Base-by-base conservation (phyloP, 371 early-diverging fungal genomes). In the Mucor racemosus region DNA sequence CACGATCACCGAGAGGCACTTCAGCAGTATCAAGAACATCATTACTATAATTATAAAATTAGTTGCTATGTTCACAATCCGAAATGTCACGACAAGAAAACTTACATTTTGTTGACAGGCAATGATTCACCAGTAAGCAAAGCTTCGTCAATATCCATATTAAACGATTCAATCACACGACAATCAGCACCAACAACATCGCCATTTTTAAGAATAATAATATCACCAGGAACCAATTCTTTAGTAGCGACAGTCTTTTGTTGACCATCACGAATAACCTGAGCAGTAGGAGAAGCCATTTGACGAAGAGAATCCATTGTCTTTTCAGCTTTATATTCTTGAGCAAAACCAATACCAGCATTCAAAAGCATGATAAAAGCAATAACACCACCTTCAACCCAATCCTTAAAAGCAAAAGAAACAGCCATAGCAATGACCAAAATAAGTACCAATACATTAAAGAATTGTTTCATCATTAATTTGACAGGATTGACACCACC, bases 161-260 rank as follows among this genome's bases (percentile, higher is more conserved):
- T 94, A 44, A 94, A 84, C 5, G 83, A 69, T 64, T 95, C 94
- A 63, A 94, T 88, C 8, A 97, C 80, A 63, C 96, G 88, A 58
- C 92, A 86, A 67, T 97, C 98, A 48, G 97, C 98, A 19, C 95
- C 94, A 31, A 97, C 88, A 10, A 91, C 92, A 71, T 96, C 96
- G 26, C 97, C 95, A 67, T 89, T 90, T 66, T 95, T 94, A 15
- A 97, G 76, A 38, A 91, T 82, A 48, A 98, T 77, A 34, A 97
- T 68, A 80, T 98, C 98, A 40, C 97, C 97, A 1, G 93, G 94
- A 11, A 95, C 94, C 9, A 95, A 76, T 19, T 90, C 91, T 46
- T 78, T 78, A 19, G 95, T 90, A 39, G 92, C 82, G 17, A 96
- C 75, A 5, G 85, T 84, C 31, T 84, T 78, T 66, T 86, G 83